Percentiles rank a stretch among this genome's conserved stretches.
These are phyloP conservation scores for Ganoderma boninense DNA, from an alignment of 1,284 basidiomycete species.

Conservation along the genomic window DNA sequence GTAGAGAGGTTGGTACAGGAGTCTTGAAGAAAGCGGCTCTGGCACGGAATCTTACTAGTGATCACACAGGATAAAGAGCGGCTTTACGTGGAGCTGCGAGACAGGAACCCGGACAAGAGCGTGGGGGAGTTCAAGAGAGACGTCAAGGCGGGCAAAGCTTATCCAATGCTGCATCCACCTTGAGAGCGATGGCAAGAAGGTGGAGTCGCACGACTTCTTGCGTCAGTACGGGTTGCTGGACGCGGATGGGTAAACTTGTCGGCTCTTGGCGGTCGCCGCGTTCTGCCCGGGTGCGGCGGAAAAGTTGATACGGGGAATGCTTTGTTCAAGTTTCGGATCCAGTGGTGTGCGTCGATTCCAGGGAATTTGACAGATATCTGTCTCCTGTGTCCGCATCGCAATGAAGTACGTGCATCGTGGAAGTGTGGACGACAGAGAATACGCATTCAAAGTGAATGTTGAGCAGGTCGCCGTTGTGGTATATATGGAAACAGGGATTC, in stretches of 20 bases:
- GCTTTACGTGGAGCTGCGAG: conserved; percentile 25
- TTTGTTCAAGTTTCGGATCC: not conserved
- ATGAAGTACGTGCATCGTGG: not conserved
- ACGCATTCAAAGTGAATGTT: not conserved
- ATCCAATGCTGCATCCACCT: conserved; percentile 40
- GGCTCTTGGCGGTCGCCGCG: not conserved
- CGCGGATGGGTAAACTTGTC: conserved; percentile 11
- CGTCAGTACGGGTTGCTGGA: conserved; percentile 21
- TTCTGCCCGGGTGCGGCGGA: not conserved
- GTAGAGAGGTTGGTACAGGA: conserved; percentile 24
- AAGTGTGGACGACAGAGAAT: not conserved
- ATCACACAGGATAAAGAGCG: conserved; percentile 28
- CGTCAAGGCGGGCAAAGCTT: conserved; percentile 33
- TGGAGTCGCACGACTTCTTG: conserved; percentile 29
- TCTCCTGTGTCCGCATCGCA: not conserved
- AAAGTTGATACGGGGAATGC: not conserved
- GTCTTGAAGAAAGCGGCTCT: not conserved
- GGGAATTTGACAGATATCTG: not conserved
- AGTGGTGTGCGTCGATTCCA: not conserved
- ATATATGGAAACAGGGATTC: not conserved
- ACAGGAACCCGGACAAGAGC: conserved; percentile 25
- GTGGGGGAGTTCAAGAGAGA: conserved; percentile 25
- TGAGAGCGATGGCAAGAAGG: conserved; percentile 23
- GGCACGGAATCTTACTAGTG: not conserved
- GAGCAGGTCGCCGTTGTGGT: not conserved